These are phyloP conservation scores for Penicillium silybi DNA, from an alignment of 495 filamentous ascomycete species.

Conservation along the genomic window DNA sequence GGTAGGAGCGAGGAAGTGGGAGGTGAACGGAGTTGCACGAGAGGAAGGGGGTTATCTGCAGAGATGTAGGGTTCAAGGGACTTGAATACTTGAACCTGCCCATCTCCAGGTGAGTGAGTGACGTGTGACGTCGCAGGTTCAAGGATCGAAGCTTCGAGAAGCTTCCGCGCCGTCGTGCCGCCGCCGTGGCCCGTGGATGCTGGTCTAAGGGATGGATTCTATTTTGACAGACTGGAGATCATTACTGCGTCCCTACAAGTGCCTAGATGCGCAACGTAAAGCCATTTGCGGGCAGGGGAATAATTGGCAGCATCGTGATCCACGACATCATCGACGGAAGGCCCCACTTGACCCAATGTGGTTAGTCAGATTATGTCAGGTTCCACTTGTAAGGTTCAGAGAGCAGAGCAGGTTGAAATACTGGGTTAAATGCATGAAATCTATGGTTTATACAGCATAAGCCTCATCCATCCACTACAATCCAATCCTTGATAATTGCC, in stretches of 20 bases:
- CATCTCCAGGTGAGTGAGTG: constrained; percentile 16
- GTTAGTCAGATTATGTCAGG: constrained; percentile 8
- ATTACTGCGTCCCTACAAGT: neutral
- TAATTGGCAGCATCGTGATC: neutral
- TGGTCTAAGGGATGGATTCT: neutral
- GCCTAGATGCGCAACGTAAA: neutral
- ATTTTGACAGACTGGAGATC: neutral
- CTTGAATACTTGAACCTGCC: constrained; percentile 3
- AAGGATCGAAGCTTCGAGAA: constrained; percentile 38
- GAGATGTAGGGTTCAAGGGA: neutral
- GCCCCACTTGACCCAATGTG: constrained; percentile 3
- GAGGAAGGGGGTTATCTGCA: neutral
- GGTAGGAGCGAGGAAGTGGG: neutral
- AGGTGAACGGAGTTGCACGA: constrained; percentile 8
- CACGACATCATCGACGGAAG: constrained; percentile 11
- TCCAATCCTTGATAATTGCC: constrained; percentile 47
- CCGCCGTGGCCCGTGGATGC: neutral
- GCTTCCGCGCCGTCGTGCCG: constrained; percentile 13
- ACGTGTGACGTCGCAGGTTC: constrained; percentile 31
- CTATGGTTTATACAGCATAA: neutral
- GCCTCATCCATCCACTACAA: constrained; percentile 31
- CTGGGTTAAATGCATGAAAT: neutral
- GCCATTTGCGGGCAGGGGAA: neutral
- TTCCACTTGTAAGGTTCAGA: neutral
- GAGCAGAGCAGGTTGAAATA: neutral